Conservation (phyloP, 2,329 filamentous ascomycete species). For the Ceratocystis huliohia region DNA sequence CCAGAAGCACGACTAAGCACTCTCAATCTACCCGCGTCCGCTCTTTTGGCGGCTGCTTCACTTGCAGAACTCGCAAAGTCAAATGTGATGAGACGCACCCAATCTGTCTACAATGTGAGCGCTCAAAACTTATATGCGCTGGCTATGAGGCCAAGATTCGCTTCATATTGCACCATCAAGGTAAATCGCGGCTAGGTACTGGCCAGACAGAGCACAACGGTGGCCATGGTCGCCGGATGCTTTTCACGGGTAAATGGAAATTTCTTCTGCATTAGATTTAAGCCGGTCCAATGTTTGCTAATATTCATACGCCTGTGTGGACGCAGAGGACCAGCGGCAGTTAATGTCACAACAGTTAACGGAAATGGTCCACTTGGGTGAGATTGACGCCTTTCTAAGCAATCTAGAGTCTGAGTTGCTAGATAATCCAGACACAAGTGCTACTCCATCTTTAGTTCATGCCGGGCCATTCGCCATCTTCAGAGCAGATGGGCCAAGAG, state of each 20-base stretch:
- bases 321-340: constrained; percentile 8
- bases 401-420: neutral
- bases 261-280: neutral
- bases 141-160: constrained; percentile 18
- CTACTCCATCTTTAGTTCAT: neutral
- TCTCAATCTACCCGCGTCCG: constrained; percentile 7
- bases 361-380: neutral
- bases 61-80: constrained; percentile 18
- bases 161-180: constrained; percentile 13
- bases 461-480: constrained; percentile 15
- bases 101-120: constrained; percentile 10
- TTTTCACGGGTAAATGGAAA: constrained; percentile 16
- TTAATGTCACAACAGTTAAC: constrained; percentile 11
- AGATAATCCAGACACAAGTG: neutral
- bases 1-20: neutral
- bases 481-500: neutral
- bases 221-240: constrained; percentile 16
- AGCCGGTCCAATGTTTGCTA: neutral
- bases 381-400: constrained; percentile 4
- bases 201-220: constrained; percentile 6
- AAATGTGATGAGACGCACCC: constrained; percentile 19
- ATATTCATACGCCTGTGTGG: neutral
- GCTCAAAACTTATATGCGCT: constrained; percentile 12
- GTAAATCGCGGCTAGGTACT: neutral
- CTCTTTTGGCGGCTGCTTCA: constrained; percentile 18